Base-by-base conservation (phyloP, 805 yeast species). In the Saturnispora bothae region DNA sequence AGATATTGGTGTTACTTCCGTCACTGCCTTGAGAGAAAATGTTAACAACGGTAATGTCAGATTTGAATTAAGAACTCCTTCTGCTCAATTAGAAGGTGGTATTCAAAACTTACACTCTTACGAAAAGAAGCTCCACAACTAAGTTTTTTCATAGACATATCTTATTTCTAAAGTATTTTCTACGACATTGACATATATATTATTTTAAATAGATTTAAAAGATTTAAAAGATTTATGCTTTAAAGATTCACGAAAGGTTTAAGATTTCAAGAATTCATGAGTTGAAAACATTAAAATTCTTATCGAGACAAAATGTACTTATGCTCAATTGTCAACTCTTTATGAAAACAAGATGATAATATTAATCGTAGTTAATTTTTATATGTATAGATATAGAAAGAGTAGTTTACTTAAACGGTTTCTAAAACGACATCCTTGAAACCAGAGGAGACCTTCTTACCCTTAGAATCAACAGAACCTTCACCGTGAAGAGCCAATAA, bases 41-140 rank as follows among this genome's bases (percentile, higher is more conserved):
- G 89, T 83, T 44, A 68, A 67, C 53, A 47, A 52, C 40, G 94
- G 94, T 50, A 66, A 64, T 23, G 79, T 86, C 46, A 79, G 98
- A 69, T 92, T 92, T 59, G 98, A 92, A 70, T 78, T 81, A 66
- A 85, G 98, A 77, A 88, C 97, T 51, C 95, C 97, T 36, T 83
- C 96, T 57, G 96, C 98, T 48, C 98, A 92, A 73, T 72, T 86
- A 49, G 98, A 92, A 70, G 98, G 98, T 71, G 97, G 97, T 65
- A 89, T 92, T 46, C 83, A 85, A 66, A 88, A 94, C 59, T 76
- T 92, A 65, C 85, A 85, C 73, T 88, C 96, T 43, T 92, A 83
- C 62, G 98, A 92, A 69, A 92, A 92, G 77, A 85, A 95, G 67
- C 71, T 92, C 60, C 95, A 86, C 73, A 85, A 84, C 60, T 85